phyloP scores from a whole-genome alignment of 805 yeast genomes.

The Wickerhamiella musiphila region DNA sequence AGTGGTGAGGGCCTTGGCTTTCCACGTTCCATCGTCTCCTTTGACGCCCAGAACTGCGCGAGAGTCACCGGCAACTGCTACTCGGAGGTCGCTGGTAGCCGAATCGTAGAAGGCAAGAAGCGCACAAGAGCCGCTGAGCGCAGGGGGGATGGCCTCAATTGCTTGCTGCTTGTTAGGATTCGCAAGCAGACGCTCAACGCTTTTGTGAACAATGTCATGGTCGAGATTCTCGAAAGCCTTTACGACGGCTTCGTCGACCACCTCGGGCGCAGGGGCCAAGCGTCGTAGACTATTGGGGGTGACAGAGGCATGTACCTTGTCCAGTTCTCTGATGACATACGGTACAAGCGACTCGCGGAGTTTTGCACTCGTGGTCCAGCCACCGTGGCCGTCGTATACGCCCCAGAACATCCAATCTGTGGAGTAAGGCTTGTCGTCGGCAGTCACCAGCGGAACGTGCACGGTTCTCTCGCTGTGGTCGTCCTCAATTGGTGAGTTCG shows the following conservation, averaged over 20 bases:
- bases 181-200: conserved; percentile 50
- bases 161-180: conserved; percentile 47
- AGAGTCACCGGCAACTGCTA: conserved; percentile 94
- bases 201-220: conserved; percentile 65
- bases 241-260: conserved; percentile 63
- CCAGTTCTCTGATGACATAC: conserved; percentile 60
- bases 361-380: conserved; percentile 83
- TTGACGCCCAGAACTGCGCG: conserved; percentile 67
- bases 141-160: conserved; percentile 71
- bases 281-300: conserved; percentile 29
- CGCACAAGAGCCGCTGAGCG: conserved; percentile 90
- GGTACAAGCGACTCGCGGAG: conserved; percentile 63
- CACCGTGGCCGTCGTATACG: conserved; percentile 92
- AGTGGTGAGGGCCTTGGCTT: conserved; percentile 65
- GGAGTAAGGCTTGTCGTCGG: conserved; percentile 26
- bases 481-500: conserved; percentile 89
- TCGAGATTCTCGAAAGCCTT: conserved; percentile 71
- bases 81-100: conserved; percentile 47
- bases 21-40: conserved; percentile 53
- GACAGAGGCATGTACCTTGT: conserved; percentile 36
- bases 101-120: conserved; percentile 76
- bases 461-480: conserved; percentile 67
- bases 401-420: conserved; percentile 91
- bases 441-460: conserved; percentile 34
- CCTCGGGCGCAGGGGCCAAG: conserved; percentile 46